Evolutionary conservation across 306 rosid species (phyloP), one percentile per base, ranked within the genome.

Genomic region (Luffa acutangula): DNA sequence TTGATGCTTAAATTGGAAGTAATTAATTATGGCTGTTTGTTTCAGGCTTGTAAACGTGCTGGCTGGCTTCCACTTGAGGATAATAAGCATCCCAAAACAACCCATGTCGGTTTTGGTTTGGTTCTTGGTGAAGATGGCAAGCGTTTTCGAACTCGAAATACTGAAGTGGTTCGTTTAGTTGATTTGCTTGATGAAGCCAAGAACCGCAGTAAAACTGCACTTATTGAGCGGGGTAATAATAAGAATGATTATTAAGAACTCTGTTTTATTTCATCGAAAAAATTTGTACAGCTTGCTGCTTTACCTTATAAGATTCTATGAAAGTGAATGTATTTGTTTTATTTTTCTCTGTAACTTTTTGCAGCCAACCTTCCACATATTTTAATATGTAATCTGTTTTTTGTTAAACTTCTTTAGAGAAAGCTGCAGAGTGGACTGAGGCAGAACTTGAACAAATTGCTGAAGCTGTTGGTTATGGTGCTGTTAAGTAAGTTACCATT

Each of bases 161-260:
- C 89, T 70, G 98, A 96, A 84, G 93, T 91, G 54, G 97, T 96
- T 82, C 87, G 97, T 57, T 85, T 96, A 86, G 93, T 91, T 82
- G 99, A 95, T 85, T 89, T 95, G 80, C 99, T 95, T 54, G 99
- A 95, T 78, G 99, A 95, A 86, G 99, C 99, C 85, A 96, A 96
- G 96, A 88, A 25, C 82, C 97, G 96, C 79, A 89, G 99, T 85
- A 93, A 89, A 87, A 57, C 87, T 41, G 86, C 92, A 80, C 83
- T 96, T 63, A 80, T 90, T 53, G 93, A 91, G 75, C 90, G 97
- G 60, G 99, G 99, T 96, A 90, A 89, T 84, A 71, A 80, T 82
- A 63, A 78, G 43, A 49, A 45, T 60, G 48, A 62, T 62, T 45
- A 4, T 60, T 39, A 36, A 75, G 46, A 53, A 17, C 48, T 31